Base-by-base conservation (phyloP, 2,329 filamentous ascomycete genomes). In the Pyrenochaeta sp. region DNA sequence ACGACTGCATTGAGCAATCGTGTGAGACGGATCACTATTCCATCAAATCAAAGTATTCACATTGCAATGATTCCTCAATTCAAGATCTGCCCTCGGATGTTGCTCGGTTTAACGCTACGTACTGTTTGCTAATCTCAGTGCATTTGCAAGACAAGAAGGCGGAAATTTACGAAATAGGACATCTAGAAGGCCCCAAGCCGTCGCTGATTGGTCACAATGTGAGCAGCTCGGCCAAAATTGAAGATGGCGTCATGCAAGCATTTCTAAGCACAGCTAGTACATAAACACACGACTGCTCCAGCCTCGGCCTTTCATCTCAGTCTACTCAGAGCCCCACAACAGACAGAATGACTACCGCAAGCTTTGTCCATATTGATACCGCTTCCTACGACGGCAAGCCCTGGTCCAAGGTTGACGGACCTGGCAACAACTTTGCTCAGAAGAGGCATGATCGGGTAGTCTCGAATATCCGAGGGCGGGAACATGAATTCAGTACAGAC, bases 341-440 rank as follows among this genome's bases (percentile, higher is more conserved):
- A 18, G 9, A 66, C 61, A 82, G 61, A 33, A 87, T 86, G 84
- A 86, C 83, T n/a, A 84, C 81, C 17, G 79, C 80, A 32, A 73
- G 66, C 2, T 88, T 89, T 77, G 81, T 81, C 54, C 85, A 89
- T 73, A 85, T 88, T 58, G 86, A 89, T 67, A 77, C 81, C 1
- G 64, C 77, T 1, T 81, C 81, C 18, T 80, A 81, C 56, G 75
- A 75, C 60, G 74, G 73, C 15, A 86, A 86, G 67, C 83, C 86
- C 1, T 90, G 87, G 87, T 69, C 76, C 62, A 90, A 90, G 64
- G 87, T 90, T 33, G 87, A 90, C 67, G 82, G 80, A 0, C 81
- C 83, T 36, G 82, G 79, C 14, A 75, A 74, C n/a, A 86, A 83
- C 4, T 89, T 82, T 75, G 72, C 71, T 18, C 74, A 82, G 12